Base-by-base conservation (phyloP, 176 grass and related monocot genomes). In the Eleusine indica region DNA sequence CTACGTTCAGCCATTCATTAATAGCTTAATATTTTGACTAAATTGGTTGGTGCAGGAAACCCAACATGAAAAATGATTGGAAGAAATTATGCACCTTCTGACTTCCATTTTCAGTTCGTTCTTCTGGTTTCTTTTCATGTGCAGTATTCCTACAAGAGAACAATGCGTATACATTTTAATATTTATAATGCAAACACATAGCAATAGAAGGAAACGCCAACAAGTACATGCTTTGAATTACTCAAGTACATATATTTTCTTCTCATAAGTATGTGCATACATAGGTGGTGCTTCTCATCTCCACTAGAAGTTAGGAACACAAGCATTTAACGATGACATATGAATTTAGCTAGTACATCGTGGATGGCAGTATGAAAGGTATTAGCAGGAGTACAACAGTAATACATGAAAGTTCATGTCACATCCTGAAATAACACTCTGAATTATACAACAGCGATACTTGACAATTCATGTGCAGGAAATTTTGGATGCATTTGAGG, bases 61-160 rank as follows among this genome's bases (percentile, higher is more conserved):
- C 38, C 18, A 53, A 52, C 22, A 54, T 25, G 7, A 29, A 63
- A 63, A 29, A 13, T 63, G 57, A 10, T 22, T 22, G 5, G 40
- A 90, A 78, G 44, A 82, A 25, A 60, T 2, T 66, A 41, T 25
- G 52, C 87, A 91, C 92, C 87, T 89, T 90, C 49, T 87, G 82
- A 49, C 75, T 85, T 91, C 77, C 74, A 56, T 66, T 68, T 85
- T 89, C 74, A 70, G 54, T 44, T 25, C 13, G 47, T 52, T 91
- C 85, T 69, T 88, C 87, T 68, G 53, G 30, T 80, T 84, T 90
- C 74, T 46, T 78, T 44, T 57, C 75, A 47, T 40, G 69, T 38
- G 47, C 43, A 49, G 44, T 5, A 76, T 75, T 80, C 87, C 92
- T 94, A 68, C 35, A 87, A 78, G 53, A 66, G 38, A 71, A 81